Evolutionary conservation across 2,329 filamentous ascomycete genomes (phyloP).

Genomic region (Orbilia blumenaviensis): DNA sequence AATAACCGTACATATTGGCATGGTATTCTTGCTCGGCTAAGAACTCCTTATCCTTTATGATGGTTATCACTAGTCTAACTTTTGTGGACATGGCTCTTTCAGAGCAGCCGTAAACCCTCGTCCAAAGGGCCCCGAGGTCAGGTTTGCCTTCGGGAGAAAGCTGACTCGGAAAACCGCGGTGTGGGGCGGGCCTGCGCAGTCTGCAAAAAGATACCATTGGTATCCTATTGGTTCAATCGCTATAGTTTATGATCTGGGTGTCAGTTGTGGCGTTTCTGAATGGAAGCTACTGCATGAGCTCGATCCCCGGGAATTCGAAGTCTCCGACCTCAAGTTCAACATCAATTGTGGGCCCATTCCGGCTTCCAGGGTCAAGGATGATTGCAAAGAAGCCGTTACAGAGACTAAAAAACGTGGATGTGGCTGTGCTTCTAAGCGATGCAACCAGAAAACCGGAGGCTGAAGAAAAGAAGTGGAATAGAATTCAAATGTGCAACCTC

Average conservation of each 20-base stretch:
- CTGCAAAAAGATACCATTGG: constrained; percentile 12
- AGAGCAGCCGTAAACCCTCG: constrained; percentile 13
- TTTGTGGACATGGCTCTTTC: constrained; percentile 36
- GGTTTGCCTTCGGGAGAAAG: constrained; percentile 38
- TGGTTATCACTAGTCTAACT: constrained; percentile 19
- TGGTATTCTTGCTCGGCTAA: constrained; percentile 52
- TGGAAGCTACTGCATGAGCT: constrained; percentile 26
- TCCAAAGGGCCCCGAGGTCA: constrained; percentile 13
- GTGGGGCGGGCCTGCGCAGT: constrained; percentile 41
- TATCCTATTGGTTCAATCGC: constrained; percentile 36
- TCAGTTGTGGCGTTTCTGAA: constrained; percentile 32
- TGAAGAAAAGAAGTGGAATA: constrained; percentile 35
- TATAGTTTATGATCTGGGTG: constrained; percentile 26
- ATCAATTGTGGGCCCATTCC: constrained; percentile 41
- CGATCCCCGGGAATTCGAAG: constrained; percentile 45
- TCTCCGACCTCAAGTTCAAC: constrained; percentile 33
- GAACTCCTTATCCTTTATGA: constrained; percentile 46
- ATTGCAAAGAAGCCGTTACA: constrained; percentile 20
- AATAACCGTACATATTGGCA: constrained; percentile 22
- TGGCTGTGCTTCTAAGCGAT: constrained; percentile 49
- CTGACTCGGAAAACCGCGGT: constrained; percentile 38
- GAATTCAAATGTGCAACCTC: constrained; percentile 30
- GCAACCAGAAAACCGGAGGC: constrained; percentile 23
- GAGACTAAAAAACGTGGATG: constrained; percentile 40
- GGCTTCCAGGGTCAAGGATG: constrained; percentile 48